phyloP scores from a whole-genome alignment of 108 stramenopile species.

The Fragilaria crotonensis region DNA sequence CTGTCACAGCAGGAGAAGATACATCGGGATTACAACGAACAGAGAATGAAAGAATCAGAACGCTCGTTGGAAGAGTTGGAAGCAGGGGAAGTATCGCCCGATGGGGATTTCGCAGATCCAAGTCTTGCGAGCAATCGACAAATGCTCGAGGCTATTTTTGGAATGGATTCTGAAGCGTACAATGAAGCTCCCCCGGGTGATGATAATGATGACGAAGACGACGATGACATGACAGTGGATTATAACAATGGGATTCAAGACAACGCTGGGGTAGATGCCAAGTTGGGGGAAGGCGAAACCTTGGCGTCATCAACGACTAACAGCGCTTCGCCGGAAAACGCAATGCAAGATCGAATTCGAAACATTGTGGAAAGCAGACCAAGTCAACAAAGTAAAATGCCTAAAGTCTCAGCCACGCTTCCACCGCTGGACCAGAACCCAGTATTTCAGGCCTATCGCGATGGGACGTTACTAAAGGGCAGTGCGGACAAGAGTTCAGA shows the following conservation, averaged over 20 bases:
- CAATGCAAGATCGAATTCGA: constrained; percentile 6
- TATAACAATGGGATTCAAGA: not conserved
- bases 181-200: constrained; percentile 5
- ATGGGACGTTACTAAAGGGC: too few relatives aligned
- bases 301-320: too few relatives aligned
- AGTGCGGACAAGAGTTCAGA: constrained; percentile 12
- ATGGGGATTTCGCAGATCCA: constrained; percentile 18
- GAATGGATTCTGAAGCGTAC: not conserved
- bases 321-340: not conserved
- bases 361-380: constrained; percentile 1
- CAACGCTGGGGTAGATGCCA: not conserved
- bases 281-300: not conserved
- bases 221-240: not conserved
- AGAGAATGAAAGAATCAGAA: constrained; percentile 23
- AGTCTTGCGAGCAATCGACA: constrained; percentile 23
- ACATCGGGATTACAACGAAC: constrained; percentile 32
- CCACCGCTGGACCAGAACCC: constrained; percentile 65
- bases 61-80: constrained; percentile 1
- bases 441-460: constrained; percentile 47
- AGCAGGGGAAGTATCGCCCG: constrained; percentile 16
- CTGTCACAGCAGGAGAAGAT: constrained; percentile 25
- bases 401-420: too few relatives aligned
- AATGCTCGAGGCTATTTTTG: constrained; percentile 22
- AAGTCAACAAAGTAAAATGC: constrained; percentile 10
- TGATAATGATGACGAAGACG: not conserved